Percentiles rank a stretch among this genome's conserved stretches.
Evolutionary conservation across 306 rosid species (phyloP).

Genomic region (Prunus armeniaca): DNA sequence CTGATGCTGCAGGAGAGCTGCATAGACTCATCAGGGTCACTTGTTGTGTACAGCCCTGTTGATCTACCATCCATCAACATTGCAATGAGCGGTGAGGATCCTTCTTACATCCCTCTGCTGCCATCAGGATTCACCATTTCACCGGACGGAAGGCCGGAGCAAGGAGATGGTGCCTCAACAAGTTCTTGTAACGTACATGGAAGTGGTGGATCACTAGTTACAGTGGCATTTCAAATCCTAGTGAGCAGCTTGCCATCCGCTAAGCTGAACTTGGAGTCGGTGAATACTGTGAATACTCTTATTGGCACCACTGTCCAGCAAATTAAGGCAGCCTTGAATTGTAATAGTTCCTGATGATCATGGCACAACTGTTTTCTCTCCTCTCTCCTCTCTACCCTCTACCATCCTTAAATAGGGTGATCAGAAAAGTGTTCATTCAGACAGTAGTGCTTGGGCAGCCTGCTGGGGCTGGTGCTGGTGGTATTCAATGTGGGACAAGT

Average conservation of each 20-base stretch:
- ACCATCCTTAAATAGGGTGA: conserved; percentile 45
- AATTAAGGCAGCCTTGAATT: conserved; percentile 81
- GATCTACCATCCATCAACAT: conserved; percentile 78
- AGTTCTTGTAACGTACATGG: conserved; percentile 35
- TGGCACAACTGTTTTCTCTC: conserved; percentile 19
- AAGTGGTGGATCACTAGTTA: conserved; percentile 74
- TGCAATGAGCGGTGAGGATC: conserved; percentile 94
- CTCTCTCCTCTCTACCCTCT: neutral
- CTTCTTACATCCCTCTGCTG: conserved; percentile 74
- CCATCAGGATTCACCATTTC: conserved; percentile 84
- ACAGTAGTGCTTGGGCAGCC: too few relatives aligned
- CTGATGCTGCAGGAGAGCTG: conserved; percentile 95
- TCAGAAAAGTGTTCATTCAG: conserved; percentile 26
- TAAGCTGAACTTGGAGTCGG: conserved; percentile 83
- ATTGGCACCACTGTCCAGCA: conserved; percentile 83
- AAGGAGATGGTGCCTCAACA: conserved; percentile 55
- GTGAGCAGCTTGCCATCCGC: conserved; percentile 82
- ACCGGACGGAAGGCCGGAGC: conserved; percentile 53
- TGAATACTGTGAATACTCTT: conserved; percentile 75
- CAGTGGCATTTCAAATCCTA: conserved; percentile 84
- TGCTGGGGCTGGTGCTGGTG: conserved; percentile 27
- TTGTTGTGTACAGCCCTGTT: conserved; percentile 83
- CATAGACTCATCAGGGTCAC: conserved; percentile 79
- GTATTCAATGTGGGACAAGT: conserved; percentile 53
- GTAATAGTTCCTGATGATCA: conserved; percentile 55